Conservation (phyloP, 805 yeast species). For the Ogataea populi-albae region DNA sequence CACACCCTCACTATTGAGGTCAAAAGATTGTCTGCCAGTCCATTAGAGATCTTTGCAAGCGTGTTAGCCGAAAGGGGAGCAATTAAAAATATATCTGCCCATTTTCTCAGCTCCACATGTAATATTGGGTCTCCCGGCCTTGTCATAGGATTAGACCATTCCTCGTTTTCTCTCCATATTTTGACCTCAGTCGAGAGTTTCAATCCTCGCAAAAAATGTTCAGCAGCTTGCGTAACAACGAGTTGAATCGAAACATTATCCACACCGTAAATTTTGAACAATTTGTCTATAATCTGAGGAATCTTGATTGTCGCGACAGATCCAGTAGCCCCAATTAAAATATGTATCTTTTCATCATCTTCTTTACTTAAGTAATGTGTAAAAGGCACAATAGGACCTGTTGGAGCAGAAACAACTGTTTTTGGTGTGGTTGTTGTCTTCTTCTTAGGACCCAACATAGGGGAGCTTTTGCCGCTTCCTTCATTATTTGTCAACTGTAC, state of each 20-base stretch:
- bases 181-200: constrained; percentile 64
- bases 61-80: constrained; percentile 97
- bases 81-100: constrained; percentile 92
- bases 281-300: constrained; percentile 82
- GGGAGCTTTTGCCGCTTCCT: constrained; percentile 3
- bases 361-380: constrained; percentile 66
- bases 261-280: constrained; percentile 74
- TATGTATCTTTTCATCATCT: constrained; percentile 85
- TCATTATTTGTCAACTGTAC: constrained; percentile 8
- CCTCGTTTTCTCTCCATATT: constrained; percentile 92
- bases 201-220: constrained; percentile 64
- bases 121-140: constrained; percentile 95
- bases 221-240: constrained; percentile 82
- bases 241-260: constrained; percentile 78
- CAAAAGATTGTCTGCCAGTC: constrained; percentile 86
- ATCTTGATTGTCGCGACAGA: constrained; percentile 95
- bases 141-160: constrained; percentile 59
- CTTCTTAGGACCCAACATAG: constrained; percentile 21
- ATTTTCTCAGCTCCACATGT: constrained; percentile 89
- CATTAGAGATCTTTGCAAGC: constrained; percentile 81
- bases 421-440: constrained; percentile 38
- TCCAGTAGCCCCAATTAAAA: constrained; percentile 90
- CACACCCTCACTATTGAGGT: constrained; percentile 92
- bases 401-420: constrained; percentile 53
- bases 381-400: constrained; percentile 70